These are phyloP conservation scores for Reutealis trisperma DNA, from an alignment of 345 rosid species.

Conservation along the genomic window DNA sequence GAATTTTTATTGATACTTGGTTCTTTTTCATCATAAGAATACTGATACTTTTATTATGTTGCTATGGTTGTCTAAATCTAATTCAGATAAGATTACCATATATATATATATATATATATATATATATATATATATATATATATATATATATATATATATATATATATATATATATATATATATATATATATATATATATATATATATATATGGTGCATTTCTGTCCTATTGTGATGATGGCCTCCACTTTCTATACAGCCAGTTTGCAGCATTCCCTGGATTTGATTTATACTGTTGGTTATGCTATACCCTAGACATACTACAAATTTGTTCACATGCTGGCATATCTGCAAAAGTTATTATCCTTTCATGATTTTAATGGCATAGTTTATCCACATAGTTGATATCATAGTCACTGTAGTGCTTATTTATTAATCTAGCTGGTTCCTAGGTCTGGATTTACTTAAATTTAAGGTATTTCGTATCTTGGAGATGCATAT, in stretches of 20 bases:
- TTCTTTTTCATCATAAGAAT: neutral
- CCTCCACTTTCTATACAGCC: too few relatives aligned
- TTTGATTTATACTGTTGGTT: neutral
- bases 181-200: too few relatives aligned
- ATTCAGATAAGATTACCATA: neutral
- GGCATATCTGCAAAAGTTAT: neutral
- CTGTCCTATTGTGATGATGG: neutral
- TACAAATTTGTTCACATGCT: neutral
- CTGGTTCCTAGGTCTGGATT: neutral
- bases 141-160: too few relatives aligned
- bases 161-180: too few relatives aligned
- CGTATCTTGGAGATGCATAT: neutral
- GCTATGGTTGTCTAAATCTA: neutral
- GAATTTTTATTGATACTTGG: too few relatives aligned
- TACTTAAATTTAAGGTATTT: neutral
- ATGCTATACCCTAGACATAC: slow-evolving; percentile 3
- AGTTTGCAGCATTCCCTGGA: neutral
- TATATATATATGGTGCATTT: neutral
- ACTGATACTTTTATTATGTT: neutral
- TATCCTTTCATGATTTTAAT: neutral
- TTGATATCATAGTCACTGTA: neutral
- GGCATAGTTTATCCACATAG: neutral
- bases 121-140: too few relatives aligned
- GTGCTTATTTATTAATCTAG: neutral
- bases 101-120: too few relatives aligned